Evolutionary conservation across 495 filamentous ascomycete species (phyloP), one percentile per base, ranked within the genome.

Genomic region (Lasiosphaeriaceae sp.): DNA sequence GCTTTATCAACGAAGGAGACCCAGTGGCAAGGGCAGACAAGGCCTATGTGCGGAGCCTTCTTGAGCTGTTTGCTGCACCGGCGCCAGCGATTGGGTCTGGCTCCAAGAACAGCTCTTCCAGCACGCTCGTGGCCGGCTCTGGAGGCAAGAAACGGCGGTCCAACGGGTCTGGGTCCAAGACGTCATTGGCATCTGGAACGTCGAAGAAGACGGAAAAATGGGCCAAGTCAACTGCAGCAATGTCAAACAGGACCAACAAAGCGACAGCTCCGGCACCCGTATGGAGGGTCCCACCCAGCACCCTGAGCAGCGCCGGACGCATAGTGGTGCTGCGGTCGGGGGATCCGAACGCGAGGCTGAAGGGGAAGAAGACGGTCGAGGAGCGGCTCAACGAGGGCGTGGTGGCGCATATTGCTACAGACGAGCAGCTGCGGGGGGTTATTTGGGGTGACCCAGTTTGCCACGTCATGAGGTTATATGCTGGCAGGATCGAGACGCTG

Each of bases 1-100:
- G 81, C 17, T 90, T 95, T 64, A 73, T 92, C 58, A 95, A 94
- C 63, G 90, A 95, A 62, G 90, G 90, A 3, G 90, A 95, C 58
- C 89, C 89, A 0, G 89, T 95, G 0, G 73, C 84, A 2, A 71
- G 90, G 19, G 90, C 89, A 0, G 89, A 93, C 62, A 88, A 82
- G 67, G 79, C 80, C 0, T 92, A 92, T 59, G 76, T 93, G 11
- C 75, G 79, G 44, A 86, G 83, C 16, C 75, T 95, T 23, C 72
- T 92, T 11, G 84, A 86, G 55, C 77, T 94, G 1, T 89, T 89
- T 62, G 76, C 83, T 2, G 71, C 76, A 0, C 85, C 89, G 0
- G 75, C 82, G 1, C 88, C 89, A 22, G 6, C 19, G 0, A 16
- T 23, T 1, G 63, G 56, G 1, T 61, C 34, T 39, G 47, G 26